Base-by-base conservation (phyloP, 176 grass and related monocot species). In the Avena atlantica region DNA sequence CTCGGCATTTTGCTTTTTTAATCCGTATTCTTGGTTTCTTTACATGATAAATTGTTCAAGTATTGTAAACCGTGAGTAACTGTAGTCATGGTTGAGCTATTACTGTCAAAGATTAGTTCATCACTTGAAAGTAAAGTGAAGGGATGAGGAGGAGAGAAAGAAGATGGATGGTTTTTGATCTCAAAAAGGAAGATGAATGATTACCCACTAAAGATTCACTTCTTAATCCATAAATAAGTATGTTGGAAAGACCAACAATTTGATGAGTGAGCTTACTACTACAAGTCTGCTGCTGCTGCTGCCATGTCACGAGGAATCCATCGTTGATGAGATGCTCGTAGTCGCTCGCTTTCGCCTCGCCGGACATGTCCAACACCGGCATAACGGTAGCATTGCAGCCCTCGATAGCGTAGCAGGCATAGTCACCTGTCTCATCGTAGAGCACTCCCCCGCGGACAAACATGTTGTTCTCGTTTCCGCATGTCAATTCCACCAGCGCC, bases 401-500 rank as follows among this genome's bases (percentile, higher is more conserved):
- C 25, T 67, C 2, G 0, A 67, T 1, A 0, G 64, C 2, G 0
- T 67, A 67, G 27, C 0, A 20, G 0, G 14, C 42, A 57, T 40
- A 74, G 27, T 74, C 3, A 1, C 6, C 45, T 3, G 20, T 31
- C 8, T 0, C 68, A 12, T 47, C 7, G 49, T 77, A 77, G 48
- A 7, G n/a, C 23, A 17, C 72, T 23, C 17, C 86, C 8, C 36
- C 17, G 2, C 61, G 71, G 19, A 88, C 72, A 36, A 83, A 12
- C 19, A 7, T 2, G 14, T 24, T 42, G 20, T 10, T 62, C 60
- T 12, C 3, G 60, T 11, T 58, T 5, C 13, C 27, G 55, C 87
- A 84, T 62, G 24, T 89, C 24, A 65, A 78, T 16, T 66, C 21
- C 70, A 88, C 79, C n/a, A 88, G 47, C 1, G 15, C 51, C 2